Evolutionary conservation across 306 rosid genomes (phyloP).

Genomic region (Cyamopsis tetragonoloba): DNA sequence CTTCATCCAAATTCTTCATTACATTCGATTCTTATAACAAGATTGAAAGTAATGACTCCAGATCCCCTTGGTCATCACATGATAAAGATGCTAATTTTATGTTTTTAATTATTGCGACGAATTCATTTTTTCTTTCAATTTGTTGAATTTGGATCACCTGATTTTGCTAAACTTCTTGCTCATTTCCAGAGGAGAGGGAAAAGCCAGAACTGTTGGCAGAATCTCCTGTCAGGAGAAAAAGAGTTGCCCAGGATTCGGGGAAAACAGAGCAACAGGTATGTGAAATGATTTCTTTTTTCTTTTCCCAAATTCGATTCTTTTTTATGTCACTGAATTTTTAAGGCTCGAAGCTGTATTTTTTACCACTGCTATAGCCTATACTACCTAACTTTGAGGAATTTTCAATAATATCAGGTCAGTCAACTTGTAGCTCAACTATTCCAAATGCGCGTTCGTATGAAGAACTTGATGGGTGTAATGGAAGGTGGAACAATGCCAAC

Average conservation of each 20-base stretch:
- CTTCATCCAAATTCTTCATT: neutral
- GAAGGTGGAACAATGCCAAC: conserved; percentile 84
- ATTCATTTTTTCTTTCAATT: neutral
- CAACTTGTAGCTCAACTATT: conserved; percentile 90
- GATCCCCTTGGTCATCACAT: conserved; percentile 4
- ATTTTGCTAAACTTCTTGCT: conserved; percentile 26
- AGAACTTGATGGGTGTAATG: conserved; percentile 91
- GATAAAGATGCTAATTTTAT: conserved; percentile 1
- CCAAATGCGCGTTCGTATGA: conserved; percentile 96
- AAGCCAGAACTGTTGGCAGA: conserved; percentile 93
- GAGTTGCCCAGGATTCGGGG: conserved; percentile 89
- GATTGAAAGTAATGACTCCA: neutral
- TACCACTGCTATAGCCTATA: neutral
- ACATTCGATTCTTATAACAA: conserved; percentile 7
- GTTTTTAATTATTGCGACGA: neutral
- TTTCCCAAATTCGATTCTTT: neutral
- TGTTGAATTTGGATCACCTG: neutral
- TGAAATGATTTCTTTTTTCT: conserved; percentile 22
- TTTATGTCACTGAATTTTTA: too few relatives aligned
- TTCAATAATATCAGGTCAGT: conserved; percentile 56
- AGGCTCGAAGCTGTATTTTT: conserved; percentile 1
- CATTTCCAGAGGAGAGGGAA: conserved; percentile 84
- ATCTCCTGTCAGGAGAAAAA: conserved; percentile 82
- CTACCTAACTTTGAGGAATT: conserved; percentile 17
- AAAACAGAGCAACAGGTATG: conserved; percentile 94